Percentiles rank a stretch among this genome's conserved stretches.
Evolutionary conservation across 2,329 filamentous ascomycete species (phyloP).

Genomic region (Ascochyta koolunga): DNA sequence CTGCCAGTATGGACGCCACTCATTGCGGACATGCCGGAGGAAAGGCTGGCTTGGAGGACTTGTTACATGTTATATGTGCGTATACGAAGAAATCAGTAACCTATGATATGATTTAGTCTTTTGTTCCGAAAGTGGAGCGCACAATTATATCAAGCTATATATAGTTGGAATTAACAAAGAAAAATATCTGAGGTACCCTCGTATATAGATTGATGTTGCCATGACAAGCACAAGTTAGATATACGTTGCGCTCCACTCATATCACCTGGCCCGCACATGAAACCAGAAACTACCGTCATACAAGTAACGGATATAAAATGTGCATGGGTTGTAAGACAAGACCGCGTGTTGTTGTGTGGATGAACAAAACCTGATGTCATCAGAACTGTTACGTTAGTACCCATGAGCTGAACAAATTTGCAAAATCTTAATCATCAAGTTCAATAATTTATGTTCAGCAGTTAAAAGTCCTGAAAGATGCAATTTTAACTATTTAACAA

Average conservation of each 20-base stretch:
- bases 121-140: too few species aligned
- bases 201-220: neutral
- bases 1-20: slow-evolving; percentile 25
- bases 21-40: slow-evolving; percentile 27
- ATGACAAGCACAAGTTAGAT: neutral
- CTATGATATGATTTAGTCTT: neutral
- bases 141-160: neutral
- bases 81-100: neutral
- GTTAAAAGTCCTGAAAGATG: too few species aligned
- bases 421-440: too few species aligned
- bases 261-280: neutral
- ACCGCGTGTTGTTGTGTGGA: neutral
- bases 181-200: neutral
- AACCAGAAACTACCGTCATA: neutral
- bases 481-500: too few species aligned
- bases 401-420: too few species aligned
- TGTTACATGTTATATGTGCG: slow-evolving; percentile 26
- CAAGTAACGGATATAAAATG: neutral
- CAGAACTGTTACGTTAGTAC: neutral
- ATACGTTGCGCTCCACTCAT: neutral
- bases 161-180: neutral
- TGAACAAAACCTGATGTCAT: slow-evolving; percentile 4
- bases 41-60: slow-evolving; percentile 30
- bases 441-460: too few species aligned
- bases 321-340: neutral